A percentile compares a stretch with the other conserved stretches of the same genome.
These are phyloP conservation scores for Boechera divaricarpa DNA, from an alignment of 345 rosid species.

Conservation along the genomic window DNA sequence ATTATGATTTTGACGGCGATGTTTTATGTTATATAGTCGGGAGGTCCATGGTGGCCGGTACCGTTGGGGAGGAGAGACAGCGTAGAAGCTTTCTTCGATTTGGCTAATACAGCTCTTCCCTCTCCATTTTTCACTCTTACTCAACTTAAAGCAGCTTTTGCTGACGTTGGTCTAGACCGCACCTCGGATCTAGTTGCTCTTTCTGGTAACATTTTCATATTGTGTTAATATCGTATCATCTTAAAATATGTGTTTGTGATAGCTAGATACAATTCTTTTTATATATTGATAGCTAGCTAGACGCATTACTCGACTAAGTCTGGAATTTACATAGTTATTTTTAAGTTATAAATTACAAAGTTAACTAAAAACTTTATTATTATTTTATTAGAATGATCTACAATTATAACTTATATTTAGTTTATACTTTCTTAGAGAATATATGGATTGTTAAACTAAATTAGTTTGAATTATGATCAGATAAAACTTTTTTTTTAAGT, in stretches of 20 bases:
- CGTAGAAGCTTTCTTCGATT: conserved; percentile 39
- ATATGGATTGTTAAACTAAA: too few relatives aligned
- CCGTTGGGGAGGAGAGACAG: conserved; percentile 50
- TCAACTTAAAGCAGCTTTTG: conserved; percentile 31
- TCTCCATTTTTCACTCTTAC: conserved; percentile 34
- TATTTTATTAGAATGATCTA: too few relatives aligned
- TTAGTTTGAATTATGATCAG: too few relatives aligned
- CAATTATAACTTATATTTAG: too few relatives aligned
- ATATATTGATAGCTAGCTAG: not conserved
- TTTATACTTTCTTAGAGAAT: too few relatives aligned
- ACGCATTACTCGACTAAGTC: not conserved
- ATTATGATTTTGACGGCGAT: not conserved
- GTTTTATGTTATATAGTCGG: conserved; percentile 35
- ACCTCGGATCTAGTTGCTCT: conserved; percentile 47
- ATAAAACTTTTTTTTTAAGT: too few relatives aligned
- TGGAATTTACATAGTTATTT: not conserved
- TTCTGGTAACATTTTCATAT: conserved; percentile 41
- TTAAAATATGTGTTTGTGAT: not conserved
- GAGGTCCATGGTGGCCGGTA: conserved; percentile 49
- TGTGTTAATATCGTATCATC: not conserved
- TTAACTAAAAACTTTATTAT: too few relatives aligned
- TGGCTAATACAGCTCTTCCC: conserved; percentile 46
- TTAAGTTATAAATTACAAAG: too few relatives aligned
- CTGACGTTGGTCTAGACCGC: conserved; percentile 41
- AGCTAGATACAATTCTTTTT: not conserved